Base-by-base conservation (phyloP, 2,329 filamentous ascomycete species). In the Microsporum audouinii region DNA sequence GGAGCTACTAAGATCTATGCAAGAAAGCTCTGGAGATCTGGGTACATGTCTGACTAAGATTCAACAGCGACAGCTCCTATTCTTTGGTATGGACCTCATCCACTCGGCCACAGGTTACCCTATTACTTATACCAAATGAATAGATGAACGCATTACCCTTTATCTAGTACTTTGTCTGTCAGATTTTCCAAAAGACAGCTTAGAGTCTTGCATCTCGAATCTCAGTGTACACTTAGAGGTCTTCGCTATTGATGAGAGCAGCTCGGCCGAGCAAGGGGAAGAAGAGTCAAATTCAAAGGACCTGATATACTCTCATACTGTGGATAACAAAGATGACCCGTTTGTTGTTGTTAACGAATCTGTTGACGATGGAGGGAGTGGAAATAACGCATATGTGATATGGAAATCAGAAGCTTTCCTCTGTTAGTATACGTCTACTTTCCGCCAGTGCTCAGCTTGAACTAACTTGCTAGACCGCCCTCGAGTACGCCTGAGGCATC, bases 81-180 rank as follows among this genome's bases (percentile, higher is more conserved):
- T 83, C 33, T 81, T 82, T 65, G 80, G 80, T 77, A 71, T 55
- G 71, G 59, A 55, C 17, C 14, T 8, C 14, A 3, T 6, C 2
- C 2, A 5, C 51, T 14, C 17, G 12, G 10, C 3, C 14, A 12
- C 27, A 3, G 27, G 10, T 17, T 17, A 14, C 29, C n/a, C n/a
- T 34, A 36, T 36, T 23, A 23, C 51, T 55, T 14, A 36, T 36
- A 36, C 10, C 14, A 34, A 51, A 29, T 51, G 45, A 66, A 63
- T 71, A 84, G 81, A 84, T 79, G 81, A 84, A 72, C 72, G 75
- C 53, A 72, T 82, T 39, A 74, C 76, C 27, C 75, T 79, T 23
- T 78, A 80, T 65, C 71, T 82, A 55, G 75, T 82, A 41, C 73
- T 84, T 39, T 73, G 79, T 63, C 76, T 81, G 12, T 78, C 79